Base-by-base conservation (phyloP, 306 rosid genomes). In the Cucurbita maxima region DNA sequence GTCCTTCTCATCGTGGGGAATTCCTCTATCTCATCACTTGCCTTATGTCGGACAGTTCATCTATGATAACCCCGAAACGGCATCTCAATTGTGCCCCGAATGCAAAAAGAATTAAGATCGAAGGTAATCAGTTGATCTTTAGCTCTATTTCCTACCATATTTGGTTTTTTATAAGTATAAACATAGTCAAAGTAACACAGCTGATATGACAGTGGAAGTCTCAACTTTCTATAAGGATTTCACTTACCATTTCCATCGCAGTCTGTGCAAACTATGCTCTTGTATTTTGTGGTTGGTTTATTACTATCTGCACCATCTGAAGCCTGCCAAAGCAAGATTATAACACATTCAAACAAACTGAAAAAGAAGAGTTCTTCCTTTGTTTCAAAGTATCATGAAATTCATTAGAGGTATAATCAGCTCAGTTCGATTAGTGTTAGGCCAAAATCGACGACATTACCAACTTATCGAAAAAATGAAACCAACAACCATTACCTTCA, bases 201-300 rank as follows among this genome's bases (percentile, higher is more conserved):
- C 1, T 64, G 13, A 64, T 64, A n/a, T 18, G 50, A 15, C 18
- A 71, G 71, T 14, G 74, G 45, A 70, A 55, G 62, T 37, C 36
- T 71, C 20, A 11, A 66, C 25, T n/a, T 48, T 18, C 11, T 19
- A 52, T 57, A 61, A 57, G 72, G 19, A 55, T 66, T 55, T 75
- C 43, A 77, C 92, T 74, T 77, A 95, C 99, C 99, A 75, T 95
- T 95, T 88, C 97, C 99, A 0, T 91, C 90, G 79, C 99, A 91
- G 1, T 79, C 76, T 59, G 89, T 1, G 81, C 99, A 95, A 57
- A 91, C 82, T 72, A 95, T 70, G 91, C 82, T 88, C 64, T 8
- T 88, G 41, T 14, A 1, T 79, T 88, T 91, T 82, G 82, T 64
- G 61, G 38, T 56, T 77, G 10, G 85, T 13, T 57, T 30, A 30